Evolutionary conservation across 257 asterid genomes (phyloP), one percentile per base, ranked within the genome.

Genomic region (Salvia splendens): DNA sequence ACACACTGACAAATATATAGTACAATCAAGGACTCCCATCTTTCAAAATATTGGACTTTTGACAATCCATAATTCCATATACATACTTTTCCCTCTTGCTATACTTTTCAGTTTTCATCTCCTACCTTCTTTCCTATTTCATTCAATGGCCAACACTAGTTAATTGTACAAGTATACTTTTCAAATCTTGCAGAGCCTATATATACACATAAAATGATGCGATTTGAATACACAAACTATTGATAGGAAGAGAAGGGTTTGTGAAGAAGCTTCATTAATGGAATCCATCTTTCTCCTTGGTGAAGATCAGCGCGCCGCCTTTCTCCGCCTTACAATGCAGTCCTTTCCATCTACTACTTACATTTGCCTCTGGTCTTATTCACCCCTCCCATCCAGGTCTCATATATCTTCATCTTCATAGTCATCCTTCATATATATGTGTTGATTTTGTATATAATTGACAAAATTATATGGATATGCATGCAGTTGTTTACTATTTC

Each of bases 361-460:
- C 81, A 75, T 86, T 76, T 86, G 90, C 71, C 82, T 89, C 7
- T 89, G 96, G 96, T 80, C 83, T 42, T 77, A 80, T 52, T n/a
- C 70, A 15, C 78, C 78, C 7, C 82, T 67, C 9, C 77, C 89
- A 16, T 76, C 81, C 68, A 82, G 81, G 95, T 89, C 64, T 1
- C 30, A 75, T 77, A 32, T 6, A 17, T 5, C 0, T 0, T 17
- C 0, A 36, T 24, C 2, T 9, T 4, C 8, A 10, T 12, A 1
- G 0, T 12, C 7, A 35, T 8, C 32, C 40, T 6, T 12, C 51
- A 30, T 28, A 14, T 32, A 41, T 28, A 40, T 6, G 6, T n/a
- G 5, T 54, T 35, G 40, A 35, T 35, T 35, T 35, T 35, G 4
- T 35, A 6, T 4, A 4, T 35, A 3, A 35, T 24, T 24, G 30